Percentiles rank a stretch among this genome's conserved stretches.
phyloP scores from a whole-genome alignment of 495 filamentous ascomycete genomes.

The Hypomontagnella submonticulosa region DNA sequence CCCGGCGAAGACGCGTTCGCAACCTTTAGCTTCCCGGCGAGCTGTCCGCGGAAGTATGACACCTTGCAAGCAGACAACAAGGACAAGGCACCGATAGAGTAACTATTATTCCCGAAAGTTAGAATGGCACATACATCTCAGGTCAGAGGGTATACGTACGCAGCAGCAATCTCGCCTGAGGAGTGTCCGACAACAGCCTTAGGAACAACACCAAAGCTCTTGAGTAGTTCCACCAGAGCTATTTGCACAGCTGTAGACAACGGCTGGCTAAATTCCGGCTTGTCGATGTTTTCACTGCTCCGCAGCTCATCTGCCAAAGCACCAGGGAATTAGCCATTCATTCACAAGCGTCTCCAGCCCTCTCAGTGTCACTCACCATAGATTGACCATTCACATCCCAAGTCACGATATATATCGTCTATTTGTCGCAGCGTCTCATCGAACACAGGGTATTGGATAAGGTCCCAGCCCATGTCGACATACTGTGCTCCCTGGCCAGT shows the following conservation, averaged over 20 bases:
- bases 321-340: background rate
- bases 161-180: conserved; percentile 65
- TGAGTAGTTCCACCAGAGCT: conserved; percentile 49
- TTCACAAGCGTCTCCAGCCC: background rate
- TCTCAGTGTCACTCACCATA: conserved; percentile 27
- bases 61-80: conserved; percentile 56
- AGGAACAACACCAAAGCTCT: conserved; percentile 57
- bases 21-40: conserved; percentile 26
- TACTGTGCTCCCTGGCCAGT: conserved; percentile 60
- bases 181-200: conserved; percentile 65
- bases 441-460: conserved; percentile 46
- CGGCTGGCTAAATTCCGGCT: conserved; percentile 21
- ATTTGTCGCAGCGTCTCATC: conserved; percentile 20
- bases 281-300: conserved; percentile 45
- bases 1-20: conserved; percentile 30
- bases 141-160: conserved; percentile 19
- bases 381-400: conserved; percentile 49
- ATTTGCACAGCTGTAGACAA: too few species aligned
- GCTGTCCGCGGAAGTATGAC: conserved; percentile 50
- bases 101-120: conserved; percentile 6
- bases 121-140: background rate
- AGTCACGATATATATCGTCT: conserved; percentile 30
- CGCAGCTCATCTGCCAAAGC: conserved; percentile 11
- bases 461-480: conserved; percentile 59
- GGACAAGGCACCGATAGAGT: conserved; percentile 50